These are phyloP conservation scores for Petunia secreta DNA, from an alignment of 257 asterid species.

Conservation along the genomic window DNA sequence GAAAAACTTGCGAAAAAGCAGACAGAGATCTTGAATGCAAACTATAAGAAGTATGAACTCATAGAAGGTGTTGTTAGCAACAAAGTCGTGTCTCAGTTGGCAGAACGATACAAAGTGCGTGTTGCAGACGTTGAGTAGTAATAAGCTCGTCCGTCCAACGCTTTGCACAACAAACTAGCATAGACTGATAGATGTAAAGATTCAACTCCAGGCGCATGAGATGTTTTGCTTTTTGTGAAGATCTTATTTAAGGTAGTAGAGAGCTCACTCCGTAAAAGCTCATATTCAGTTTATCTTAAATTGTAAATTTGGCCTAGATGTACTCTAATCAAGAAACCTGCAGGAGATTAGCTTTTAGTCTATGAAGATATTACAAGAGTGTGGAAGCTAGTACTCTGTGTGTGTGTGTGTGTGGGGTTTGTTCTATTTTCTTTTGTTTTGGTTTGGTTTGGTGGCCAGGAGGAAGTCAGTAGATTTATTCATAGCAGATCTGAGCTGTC, in stretches of 20 bases:
- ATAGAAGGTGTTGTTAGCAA: constrained; percentile 19
- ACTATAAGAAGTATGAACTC: constrained; percentile 27
- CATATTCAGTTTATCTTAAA: not conserved
- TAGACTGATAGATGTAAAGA: constrained; percentile 14
- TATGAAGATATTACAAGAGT: not conserved
- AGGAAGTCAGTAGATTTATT: no score
- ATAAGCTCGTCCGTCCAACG: not conserved
- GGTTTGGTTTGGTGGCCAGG: no score
- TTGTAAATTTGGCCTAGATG: not conserved
- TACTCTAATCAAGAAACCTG: constrained; percentile 8
- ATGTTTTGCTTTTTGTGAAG: constrained; percentile 1
- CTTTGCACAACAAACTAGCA: not conserved
- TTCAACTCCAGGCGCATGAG: not conserved
- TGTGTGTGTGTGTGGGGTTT: not conserved
- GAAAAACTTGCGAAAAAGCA: constrained; percentile 29
- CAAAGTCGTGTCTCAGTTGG: constrained; percentile 21
- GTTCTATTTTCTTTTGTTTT: no score
- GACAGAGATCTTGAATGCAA: constrained; percentile 22
- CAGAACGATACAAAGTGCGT: constrained; percentile 9
- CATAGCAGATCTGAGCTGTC: no score
- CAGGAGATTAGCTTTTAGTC: not conserved
- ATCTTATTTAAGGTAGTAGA: not conserved
- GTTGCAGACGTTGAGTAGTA: not conserved
- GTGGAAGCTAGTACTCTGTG: not conserved
- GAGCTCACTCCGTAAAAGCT: not conserved